phyloP scores from a whole-genome alignment of 129 eudicot genomes.

The Lactuca sativa region DNA sequence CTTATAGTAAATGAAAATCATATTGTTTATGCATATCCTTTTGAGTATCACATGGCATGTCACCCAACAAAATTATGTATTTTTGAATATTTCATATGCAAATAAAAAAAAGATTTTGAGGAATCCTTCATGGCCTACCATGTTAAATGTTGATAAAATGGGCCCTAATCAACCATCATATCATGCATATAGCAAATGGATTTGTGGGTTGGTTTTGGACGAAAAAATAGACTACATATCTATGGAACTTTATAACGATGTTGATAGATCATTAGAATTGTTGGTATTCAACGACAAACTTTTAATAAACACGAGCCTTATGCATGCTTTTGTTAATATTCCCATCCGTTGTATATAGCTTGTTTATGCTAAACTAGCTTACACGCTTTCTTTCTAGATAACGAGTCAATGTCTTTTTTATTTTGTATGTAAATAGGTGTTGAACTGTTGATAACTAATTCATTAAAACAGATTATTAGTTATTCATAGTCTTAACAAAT shows the following conservation, averaged over 20 bases:
- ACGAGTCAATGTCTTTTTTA: not conserved
- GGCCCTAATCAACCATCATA: slow-evolving; percentile 20
- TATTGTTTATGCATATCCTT: slow-evolving; percentile 1
- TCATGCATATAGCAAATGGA: slow-evolving; percentile 22
- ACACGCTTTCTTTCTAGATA: slow-evolving; percentile 1
- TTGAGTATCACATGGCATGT: slow-evolving; percentile 25
- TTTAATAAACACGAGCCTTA: not conserved
- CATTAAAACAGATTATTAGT: too few relatives aligned
- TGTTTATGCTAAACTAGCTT: not conserved
- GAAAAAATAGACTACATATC: slow-evolving; percentile 5
- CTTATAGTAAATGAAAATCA: not conserved
- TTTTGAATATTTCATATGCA: slow-evolving; percentile 14
- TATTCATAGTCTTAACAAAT: too few relatives aligned
- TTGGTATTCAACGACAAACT: slow-evolving; percentile 11
- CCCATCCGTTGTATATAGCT: not conserved
- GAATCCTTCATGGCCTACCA: slow-evolving; percentile 33
- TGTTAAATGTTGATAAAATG: slow-evolving; percentile 28
- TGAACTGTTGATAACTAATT: too few relatives aligned
- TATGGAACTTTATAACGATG: slow-evolving; percentile 20
- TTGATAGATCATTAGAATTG: slow-evolving; percentile 13
- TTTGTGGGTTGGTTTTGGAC: slow-evolving; percentile 24
- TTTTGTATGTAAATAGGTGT: too few relatives aligned
- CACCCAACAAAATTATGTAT: slow-evolving; percentile 13
- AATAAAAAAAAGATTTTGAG: slow-evolving; percentile 10
- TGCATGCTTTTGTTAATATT: not conserved